Evolutionary conservation across 805 yeast genomes (phyloP), one percentile per base, ranked within the genome.

Genomic region (Cyberlindnera maritima): DNA sequence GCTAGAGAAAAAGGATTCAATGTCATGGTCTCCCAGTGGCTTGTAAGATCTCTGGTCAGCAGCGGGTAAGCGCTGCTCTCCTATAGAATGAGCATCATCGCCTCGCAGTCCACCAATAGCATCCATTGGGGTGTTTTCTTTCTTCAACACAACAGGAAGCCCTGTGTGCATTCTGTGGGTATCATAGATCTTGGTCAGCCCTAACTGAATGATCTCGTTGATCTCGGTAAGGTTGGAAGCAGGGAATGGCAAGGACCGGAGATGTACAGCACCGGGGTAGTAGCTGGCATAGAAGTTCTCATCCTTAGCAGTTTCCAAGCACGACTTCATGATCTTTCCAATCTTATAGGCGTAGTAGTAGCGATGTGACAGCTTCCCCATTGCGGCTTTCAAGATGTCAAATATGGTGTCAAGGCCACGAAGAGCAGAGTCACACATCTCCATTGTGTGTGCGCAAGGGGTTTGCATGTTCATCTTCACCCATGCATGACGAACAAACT

Each of bases 271-370:
- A 12, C 52, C 52, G 3, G 46, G 48, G 32, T 33, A 41, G 25
- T 48, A 48, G 15, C 41, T 48, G 2, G 39, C 35, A 14, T 44
- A 48, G 41, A 48, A 44, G 11, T 18, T 14, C 9, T 32, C 40
- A 26, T 38, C 39, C 36, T 25, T 41, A 9, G 38, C 23, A 2
- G 43, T 29, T 20, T 39, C 41, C 13, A 44, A 35, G 5, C 15
- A 19, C 17, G 41, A 17, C 21, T 41, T 44, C 29, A 44, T 38
- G 13, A 28, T 13, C 23, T 35, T 48, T 26, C n/a, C 10, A n/a
- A 44, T 41, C 40, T 48, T 38, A 38, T 41, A 48, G 13, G 52
- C 48, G 29, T 44, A 48, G 46, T 41, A 48, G 28, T 48, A 48
- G 13, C 47, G 42, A 6, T 29, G 36, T 2, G 35, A 42, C 13